Base-by-base conservation (phyloP, 2,329 filamentous ascomycete genomes). In the Diaporthe citri region DNA sequence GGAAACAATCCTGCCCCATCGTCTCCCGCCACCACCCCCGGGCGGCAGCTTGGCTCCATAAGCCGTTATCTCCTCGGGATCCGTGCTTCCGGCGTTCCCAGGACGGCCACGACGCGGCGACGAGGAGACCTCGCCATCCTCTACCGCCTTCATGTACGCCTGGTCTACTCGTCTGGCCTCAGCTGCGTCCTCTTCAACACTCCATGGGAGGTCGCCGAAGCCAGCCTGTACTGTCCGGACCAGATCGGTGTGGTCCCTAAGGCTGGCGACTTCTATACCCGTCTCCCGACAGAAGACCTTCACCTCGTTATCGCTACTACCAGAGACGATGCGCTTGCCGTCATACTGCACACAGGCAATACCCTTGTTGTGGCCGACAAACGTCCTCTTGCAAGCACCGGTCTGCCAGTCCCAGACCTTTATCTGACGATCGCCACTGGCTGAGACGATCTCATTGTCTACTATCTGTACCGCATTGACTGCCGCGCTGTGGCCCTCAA, bases 301-400 rank as follows among this genome's bases (percentile, higher is more conserved):
- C 43, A 99, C 95, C 55, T 97, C 96, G 81, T 97, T 95, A 83
- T 99, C 97, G 79, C 96, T 98, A 83, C 96, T 98, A 3, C 97
- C 97, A 79, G 95, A 98, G 70, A 99, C 95, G 77, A 99, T 97
- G 28, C 97, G 91, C 69, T 95, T 92, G 36, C 95, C 95, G 82
- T 99, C 97, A 81, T 97, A 98, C 83, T 99, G 96, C 22, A 99
- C 96, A 82, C 97, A 99, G 3, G 97, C 97, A 79, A 99, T 98
- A 43, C 97, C 97, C 82, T 99, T 99, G 77, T 91, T 91, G 80
- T 99, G 97, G 2, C 96, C 97, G 52, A 94, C 88, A 46, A 97
- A 92, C 0, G 94, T 97, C 79, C 94, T 91, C 59, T 90, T 88
- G 82, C 94, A 96, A 57, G 89, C 86, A 74, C 95, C 94, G 10